Percentiles rank a stretch among this genome's conserved stretches.
Conservation (phyloP, 2,329 filamentous ascomycete genomes). For the Plenodomus tracheiphilus region DNA sequence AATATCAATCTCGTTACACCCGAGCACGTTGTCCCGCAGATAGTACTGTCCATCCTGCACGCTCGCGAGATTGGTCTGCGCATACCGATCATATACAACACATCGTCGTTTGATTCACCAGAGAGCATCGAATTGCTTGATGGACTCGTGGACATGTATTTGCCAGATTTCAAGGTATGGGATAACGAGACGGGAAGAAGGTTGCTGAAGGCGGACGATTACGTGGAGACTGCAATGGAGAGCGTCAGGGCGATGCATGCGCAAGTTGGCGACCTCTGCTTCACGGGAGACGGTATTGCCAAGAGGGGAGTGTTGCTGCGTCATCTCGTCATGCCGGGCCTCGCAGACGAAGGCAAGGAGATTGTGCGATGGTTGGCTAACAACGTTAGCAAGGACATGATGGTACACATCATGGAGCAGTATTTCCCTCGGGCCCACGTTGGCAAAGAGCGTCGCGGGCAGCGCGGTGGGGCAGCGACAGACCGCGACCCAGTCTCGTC, state of each 20-base stretch:
- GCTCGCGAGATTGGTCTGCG: conserved; percentile 70
- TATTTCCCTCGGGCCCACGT: conserved; percentile 82
- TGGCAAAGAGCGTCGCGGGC: conserved; percentile 61
- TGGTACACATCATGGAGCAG: conserved; percentile 89
- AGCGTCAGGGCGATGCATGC: conserved; percentile 79
- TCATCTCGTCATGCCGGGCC: conserved; percentile 84
- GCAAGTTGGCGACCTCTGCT: conserved; percentile 82
- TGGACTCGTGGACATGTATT: conserved; percentile 80
- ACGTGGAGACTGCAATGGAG: conserved; percentile 71
- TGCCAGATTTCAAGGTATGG: conserved; percentile 91
- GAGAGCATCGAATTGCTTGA: conserved; percentile 73
- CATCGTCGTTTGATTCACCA: conserved; percentile 76
- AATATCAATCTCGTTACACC: conserved; percentile 89
- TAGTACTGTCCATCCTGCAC: conserved; percentile 74
- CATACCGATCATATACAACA: conserved; percentile 82
- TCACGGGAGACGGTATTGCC: conserved; percentile 78
- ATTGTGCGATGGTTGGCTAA: conserved; percentile 78
- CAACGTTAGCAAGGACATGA: conserved; percentile 73
- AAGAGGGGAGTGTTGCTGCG: conserved; percentile 75
- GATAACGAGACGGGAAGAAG: conserved; percentile 65
- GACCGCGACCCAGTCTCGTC: conserved; percentile 25
- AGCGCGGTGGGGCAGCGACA: conserved; percentile 39
- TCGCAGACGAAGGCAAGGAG: conserved; percentile 70
- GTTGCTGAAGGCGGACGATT: conserved; percentile 77
- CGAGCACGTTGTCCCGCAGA: conserved; percentile 84